A percentile compares a stretch with the other conserved stretches of the same genome.
Conservation (phyloP, 768 basidiomycete species). For the Tylopilus subfusipes region DNA sequence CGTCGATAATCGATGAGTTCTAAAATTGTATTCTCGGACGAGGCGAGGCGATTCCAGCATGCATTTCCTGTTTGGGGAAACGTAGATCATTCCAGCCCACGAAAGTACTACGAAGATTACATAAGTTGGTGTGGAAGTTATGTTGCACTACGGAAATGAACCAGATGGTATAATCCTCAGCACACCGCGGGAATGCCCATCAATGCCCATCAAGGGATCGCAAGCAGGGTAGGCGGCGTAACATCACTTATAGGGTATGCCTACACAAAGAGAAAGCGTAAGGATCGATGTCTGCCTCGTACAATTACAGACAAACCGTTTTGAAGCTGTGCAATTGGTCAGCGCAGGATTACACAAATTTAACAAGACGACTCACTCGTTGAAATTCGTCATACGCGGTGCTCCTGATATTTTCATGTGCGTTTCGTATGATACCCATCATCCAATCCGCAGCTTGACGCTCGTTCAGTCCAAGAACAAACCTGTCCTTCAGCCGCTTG, state of each 20-base stretch:
- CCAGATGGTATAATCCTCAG: not conserved
- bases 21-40: not conserved
- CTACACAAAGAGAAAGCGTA: slow-evolving; percentile 14
- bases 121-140: not conserved
- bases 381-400: slow-evolving; percentile 97
- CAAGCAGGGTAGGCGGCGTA: not conserved
- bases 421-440: slow-evolving; percentile 84
- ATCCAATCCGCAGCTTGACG: slow-evolving; percentile 93
- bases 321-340: slow-evolving; percentile 38
- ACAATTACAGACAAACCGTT: slow-evolving; percentile 36
- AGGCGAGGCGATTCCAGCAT: not conserved
- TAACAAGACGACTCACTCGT: slow-evolving; percentile 47
- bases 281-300: not conserved
- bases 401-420: slow-evolving; percentile 91
- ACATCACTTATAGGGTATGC: slow-evolving; percentile 30
- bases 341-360: not conserved
- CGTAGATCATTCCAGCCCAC: slow-evolving; percentile 4
- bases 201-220: not conserved
- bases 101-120: not conserved
- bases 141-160: not conserved
- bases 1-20: not conserved
- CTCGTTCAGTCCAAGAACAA: slow-evolving; percentile 77
- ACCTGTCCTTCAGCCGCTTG: slow-evolving; percentile 80
- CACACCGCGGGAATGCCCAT: not conserved
- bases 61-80: not conserved